These are phyloP conservation scores for Termitomyces sp. DNA, from an alignment of 768 basidiomycete genomes.

Conservation along the genomic window DNA sequence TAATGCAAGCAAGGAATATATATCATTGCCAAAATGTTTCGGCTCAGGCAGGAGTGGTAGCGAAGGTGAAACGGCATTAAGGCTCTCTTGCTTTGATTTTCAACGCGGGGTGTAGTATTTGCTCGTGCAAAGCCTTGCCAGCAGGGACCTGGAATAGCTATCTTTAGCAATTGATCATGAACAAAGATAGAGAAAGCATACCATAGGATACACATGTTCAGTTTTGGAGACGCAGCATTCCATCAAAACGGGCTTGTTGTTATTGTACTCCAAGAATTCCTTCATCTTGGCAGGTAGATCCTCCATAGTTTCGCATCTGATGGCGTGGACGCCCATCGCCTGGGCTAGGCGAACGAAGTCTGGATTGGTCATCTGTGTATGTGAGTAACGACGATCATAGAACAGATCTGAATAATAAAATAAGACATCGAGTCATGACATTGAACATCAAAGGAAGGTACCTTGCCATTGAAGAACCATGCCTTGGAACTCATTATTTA, in stretches of 20 bases:
- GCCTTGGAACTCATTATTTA: conserved; percentile 98
- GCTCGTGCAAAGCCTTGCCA: conserved; percentile 93
- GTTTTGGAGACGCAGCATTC: conserved; percentile 84
- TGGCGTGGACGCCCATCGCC: conserved; percentile 90
- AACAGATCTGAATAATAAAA: conserved; percentile 66
- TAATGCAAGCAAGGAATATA: not conserved
- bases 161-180: conserved; percentile 6
- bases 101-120: conserved; percentile 65
- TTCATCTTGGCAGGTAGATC: conserved; percentile 96
- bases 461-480: conserved; percentile 99
- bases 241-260: conserved; percentile 80
- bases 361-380: conserved; percentile 94
- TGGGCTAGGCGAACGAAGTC: conserved; percentile 89
- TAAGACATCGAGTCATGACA: not conserved
- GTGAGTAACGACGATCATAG: conserved; percentile 95
- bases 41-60: not conserved
- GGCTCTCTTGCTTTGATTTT: conserved; percentile 17
- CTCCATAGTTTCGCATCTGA: conserved; percentile 63
- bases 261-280: conserved; percentile 96
- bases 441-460: conserved; percentile 27
- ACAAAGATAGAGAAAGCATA: conserved; percentile 27
- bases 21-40: not conserved
- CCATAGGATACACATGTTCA: conserved; percentile 93
- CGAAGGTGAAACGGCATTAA: not conserved
- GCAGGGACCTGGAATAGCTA: conserved; percentile 63